Evolutionary conservation across 495 filamentous ascomycete species (phyloP), one percentile per base, ranked within the genome.

Genomic region (Hypoxylon perforatum): DNA sequence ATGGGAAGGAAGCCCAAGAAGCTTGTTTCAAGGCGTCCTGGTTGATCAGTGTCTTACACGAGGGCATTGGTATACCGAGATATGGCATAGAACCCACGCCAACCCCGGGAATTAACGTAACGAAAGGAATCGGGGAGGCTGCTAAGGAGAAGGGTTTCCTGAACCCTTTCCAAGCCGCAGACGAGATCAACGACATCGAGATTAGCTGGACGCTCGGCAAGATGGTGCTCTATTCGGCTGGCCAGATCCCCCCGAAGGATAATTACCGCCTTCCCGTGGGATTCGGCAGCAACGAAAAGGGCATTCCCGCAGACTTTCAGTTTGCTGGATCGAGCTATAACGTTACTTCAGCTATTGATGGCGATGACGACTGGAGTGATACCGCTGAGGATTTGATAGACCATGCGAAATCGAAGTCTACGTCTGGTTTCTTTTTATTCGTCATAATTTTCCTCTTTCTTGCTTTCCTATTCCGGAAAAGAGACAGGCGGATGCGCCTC

Each of bases 151-250:
- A 91, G 73, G 93, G 92, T 2, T 97, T 91, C 68, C 75, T 95
- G 2, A 90, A 94, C 65, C 86, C 96, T 0, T 99, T 99, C 78
- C 91, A 97, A 75, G 88, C 95, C 0, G 91, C 97, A 21, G 88
- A 98, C 76, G 96, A 96, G 79, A 94, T 99, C 63, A 86, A 92
- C 64, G 90, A 86, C 38, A 90, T 92, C 12, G 95, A 99, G 79
- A 91, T 99, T n/a, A 96, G 92, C 78, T 99, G 95, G 95, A 98
- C 95, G 0, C 80, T 99, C 0, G 95, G 95, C 2, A 97, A 97
- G 77, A 97, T 98, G 83, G 88, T 98, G n/a, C 86, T 99, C 18
- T 99, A 98, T 68, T 95, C 94, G 0, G 88, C 95, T 6, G 93
- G 92, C 5, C 92, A 97, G 75, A 83, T 98, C 14, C 89, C 90